Evolutionary conservation across 208 protist genomes (phyloP).

Genomic region (Acanthamoeba triangularis): DNA sequence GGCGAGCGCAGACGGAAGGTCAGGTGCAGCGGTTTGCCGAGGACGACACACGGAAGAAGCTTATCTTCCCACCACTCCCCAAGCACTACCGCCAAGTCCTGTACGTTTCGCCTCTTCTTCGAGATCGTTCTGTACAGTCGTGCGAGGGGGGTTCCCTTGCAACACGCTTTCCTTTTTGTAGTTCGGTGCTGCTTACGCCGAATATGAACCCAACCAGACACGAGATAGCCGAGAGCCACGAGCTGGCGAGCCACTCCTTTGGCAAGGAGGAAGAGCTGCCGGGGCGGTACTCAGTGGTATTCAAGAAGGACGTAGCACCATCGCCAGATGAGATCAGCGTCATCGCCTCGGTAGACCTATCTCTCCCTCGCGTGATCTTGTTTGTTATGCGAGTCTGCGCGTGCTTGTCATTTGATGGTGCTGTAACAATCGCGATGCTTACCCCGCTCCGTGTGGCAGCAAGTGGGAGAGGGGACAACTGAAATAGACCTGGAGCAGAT

Average conservation of each 20-base stretch:
- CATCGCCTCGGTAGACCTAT: neutral
- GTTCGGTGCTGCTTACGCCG: neutral
- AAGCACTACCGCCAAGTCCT: conserved; percentile 46
- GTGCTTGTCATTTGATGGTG: neutral
- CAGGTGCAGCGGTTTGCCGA: neutral
- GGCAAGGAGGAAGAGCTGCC: conserved; percentile 54
- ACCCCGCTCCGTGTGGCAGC: neutral
- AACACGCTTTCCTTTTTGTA: neutral
- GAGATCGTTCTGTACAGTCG: neutral
- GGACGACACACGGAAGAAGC: neutral
- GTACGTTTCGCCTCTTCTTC: neutral
- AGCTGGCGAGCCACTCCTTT: conserved; percentile 65
- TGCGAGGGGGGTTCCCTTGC: neutral
- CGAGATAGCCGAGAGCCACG: conserved; percentile 61
- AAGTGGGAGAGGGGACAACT: conserved; percentile 11
- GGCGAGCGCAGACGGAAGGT: neutral
- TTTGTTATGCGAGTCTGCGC: too few species aligned
- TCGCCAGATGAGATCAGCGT: conserved; percentile 12
- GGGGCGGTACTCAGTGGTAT: conserved; percentile 18
- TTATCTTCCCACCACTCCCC: conserved; percentile 46
- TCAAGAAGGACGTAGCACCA: conserved; percentile 71
- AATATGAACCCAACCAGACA: neutral
- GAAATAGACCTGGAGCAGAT: conserved; percentile 29
- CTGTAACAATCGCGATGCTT: neutral
- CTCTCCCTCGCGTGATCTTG: neutral